Evolutionary conservation across 208 protist species (phyloP).

Genomic region (Wallacemonas sp.): DNA sequence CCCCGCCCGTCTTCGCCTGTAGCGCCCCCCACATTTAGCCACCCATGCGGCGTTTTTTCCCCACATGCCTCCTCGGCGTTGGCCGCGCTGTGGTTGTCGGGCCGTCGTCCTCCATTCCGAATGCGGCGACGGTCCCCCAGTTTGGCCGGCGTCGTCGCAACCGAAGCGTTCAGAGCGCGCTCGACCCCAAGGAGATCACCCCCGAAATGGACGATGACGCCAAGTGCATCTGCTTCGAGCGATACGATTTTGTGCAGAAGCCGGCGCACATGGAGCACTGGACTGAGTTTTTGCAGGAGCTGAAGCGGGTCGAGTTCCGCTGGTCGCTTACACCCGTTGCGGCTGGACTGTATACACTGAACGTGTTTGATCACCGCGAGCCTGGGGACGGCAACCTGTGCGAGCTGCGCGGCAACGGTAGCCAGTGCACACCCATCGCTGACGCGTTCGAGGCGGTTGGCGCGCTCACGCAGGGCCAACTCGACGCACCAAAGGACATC

Average conservation of each 20-base stretch:
- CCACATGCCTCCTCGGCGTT: not conserved
- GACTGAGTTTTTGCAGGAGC: slow-evolving; percentile 65
- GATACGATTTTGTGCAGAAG: slow-evolving; percentile 76
- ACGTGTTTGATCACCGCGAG: slow-evolving; percentile 55
- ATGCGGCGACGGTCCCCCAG: slow-evolving; percentile 20
- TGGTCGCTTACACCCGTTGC: slow-evolving; percentile 57
- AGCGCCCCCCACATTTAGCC: too few species aligned
- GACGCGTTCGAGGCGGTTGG: slow-evolving; percentile 75
- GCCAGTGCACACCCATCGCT: slow-evolving; percentile 51
- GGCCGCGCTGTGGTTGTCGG: slow-evolving; percentile 35
- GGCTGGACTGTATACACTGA: slow-evolving; percentile 50
- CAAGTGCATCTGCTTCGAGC: slow-evolving; percentile 59
- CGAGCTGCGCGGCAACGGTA: slow-evolving; percentile 38
- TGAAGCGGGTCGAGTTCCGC: slow-evolving; percentile 61
- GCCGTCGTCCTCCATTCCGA: slow-evolving; percentile 32
- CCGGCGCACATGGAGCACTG: slow-evolving; percentile 62
- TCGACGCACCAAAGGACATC: slow-evolving; percentile 17
- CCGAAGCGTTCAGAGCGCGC: not conserved
- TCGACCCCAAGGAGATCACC: slow-evolving; percentile 6
- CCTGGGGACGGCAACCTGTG: slow-evolving; percentile 53
- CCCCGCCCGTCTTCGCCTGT: too few species aligned
- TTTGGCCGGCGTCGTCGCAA: slow-evolving; percentile 27
- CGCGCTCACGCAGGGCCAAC: slow-evolving; percentile 31
- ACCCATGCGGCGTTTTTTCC: slow-evolving; percentile 30
- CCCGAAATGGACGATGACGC: slow-evolving; percentile 46